Base-by-base conservation (phyloP, 306 rosid species). In the Leucaena leucocephala region DNA sequence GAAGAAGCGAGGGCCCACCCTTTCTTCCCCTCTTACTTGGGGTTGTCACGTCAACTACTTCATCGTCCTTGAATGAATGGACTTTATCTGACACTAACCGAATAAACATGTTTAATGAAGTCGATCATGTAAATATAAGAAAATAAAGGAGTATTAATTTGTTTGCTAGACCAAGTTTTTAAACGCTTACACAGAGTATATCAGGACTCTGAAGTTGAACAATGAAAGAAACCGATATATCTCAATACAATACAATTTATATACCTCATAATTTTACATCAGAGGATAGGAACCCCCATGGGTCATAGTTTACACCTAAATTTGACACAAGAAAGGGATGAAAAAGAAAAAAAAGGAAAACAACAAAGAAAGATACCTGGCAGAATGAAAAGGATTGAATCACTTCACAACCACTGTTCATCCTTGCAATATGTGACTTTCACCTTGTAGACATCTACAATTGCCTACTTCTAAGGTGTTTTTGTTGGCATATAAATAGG, bases 371-470 rank as follows among this genome's bases (percentile, higher is more conserved):
- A 19, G 11, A 55, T 55, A 54, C 27, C 49, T 68, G 43, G 42
- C 34, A 36, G 76, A 80, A 82, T 68, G 90, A 87, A 86, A 87
- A 84, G 97, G 94, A 86, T 82, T 93, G 89, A 92, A 42, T 75
- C 88, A 22, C 35, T 55, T 79, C 65, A 90, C 94, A 78, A 76
- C 87, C 94, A 15, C 97, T 88, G 75, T 86, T 89, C 94, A 84
- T 57, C 76, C 65, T 67, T 19, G 74, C 69, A 68, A 76, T 46
- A 63, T 40, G 19, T 6, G 36, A 78, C 46, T 46, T 27, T 57
- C 17, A 48, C 45, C 63, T 68, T 81, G 22, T 22, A 61, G 39
- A 72, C 82, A 91, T 84, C 87, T 91, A 89, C 89, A 83, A 68
- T 42, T 8, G 46, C 50, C 87, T 89, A 89, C 58, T 38, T 48